These are phyloP conservation scores for Puccinellia tenuiflora DNA, from an alignment of 176 grass and related monocot species.

Conservation along the genomic window DNA sequence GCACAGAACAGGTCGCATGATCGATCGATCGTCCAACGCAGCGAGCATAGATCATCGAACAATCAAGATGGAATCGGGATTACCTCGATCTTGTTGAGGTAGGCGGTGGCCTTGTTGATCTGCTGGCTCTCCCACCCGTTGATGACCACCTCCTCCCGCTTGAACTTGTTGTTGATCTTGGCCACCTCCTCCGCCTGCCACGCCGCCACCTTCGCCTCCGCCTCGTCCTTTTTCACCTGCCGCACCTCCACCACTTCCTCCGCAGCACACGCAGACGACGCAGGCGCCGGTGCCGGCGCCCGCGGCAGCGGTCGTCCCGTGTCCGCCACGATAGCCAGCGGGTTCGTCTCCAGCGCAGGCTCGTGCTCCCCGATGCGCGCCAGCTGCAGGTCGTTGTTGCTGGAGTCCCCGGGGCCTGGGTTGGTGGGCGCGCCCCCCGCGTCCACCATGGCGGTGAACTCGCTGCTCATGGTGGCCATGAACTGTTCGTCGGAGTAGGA, in stretches of 20 bases:
- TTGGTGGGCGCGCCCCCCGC: constrained; percentile 33
- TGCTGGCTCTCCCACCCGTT: constrained; percentile 61
- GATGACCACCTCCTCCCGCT: constrained; percentile 59
- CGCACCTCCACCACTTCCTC: constrained; percentile 22
- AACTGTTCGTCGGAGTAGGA: constrained; percentile 36
- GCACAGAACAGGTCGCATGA: neutral
- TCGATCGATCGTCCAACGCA: neutral
- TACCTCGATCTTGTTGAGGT: constrained; percentile 60
- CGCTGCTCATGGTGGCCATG: constrained; percentile 48
- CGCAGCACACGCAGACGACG: neutral
- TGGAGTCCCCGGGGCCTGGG: neutral
- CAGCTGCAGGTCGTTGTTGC: constrained; percentile 10
- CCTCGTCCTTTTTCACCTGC: constrained; percentile 65
- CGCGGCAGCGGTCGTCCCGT: neutral
- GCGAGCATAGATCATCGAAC: neutral
- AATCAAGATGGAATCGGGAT: neutral
- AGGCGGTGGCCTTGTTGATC: constrained; percentile 39
- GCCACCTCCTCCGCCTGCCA: constrained; percentile 59
- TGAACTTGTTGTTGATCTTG: constrained; percentile 59
- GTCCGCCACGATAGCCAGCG: constrained; percentile 49
- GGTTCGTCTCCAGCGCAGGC: constrained; percentile 40
- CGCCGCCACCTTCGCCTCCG: constrained; percentile 57
- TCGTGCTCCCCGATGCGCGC: constrained; percentile 46
- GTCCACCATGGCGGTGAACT: constrained; percentile 71
- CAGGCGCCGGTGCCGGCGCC: neutral